Evolutionary conservation across 108 stramenopile species (phyloP), one percentile per base, ranked within the genome.

Genomic region (Asterionellopsis glacialis): DNA sequence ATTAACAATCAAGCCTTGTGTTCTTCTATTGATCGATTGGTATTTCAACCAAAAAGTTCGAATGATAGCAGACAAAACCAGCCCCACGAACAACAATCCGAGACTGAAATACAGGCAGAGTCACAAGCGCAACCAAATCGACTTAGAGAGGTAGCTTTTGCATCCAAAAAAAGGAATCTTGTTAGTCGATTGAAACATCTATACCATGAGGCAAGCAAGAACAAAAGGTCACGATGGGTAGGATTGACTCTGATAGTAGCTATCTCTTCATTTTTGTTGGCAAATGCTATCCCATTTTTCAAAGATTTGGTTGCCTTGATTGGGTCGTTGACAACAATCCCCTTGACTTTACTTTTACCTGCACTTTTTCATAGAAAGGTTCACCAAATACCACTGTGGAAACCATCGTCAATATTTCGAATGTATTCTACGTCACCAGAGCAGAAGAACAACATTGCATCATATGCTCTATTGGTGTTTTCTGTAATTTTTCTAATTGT

Each of bases 211-310:
- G 33, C 33, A 33, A 2, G 2, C 7, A 2, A 33, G 7, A 33
- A 7, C 7, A 33, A 33, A 33, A 33, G 33, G 33, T 33, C 33
- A 7, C 33, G 33, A 7, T 33, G 33, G 33, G 33, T 33, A 11
- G 33, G 55, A 12, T 52, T 86, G 16, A 83, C 85, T 19, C 59
- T 65, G 0, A 27, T 47, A 16, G 76, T 86, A 9, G 68, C 73
- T 6, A 1, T 70, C 0, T 57, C 73, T n/a, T 74, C 79, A 11
- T 82, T 75, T 50, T 27, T 83, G 14, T 75, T 86, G 2, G 79
- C 85, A 11, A 80, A 82, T 57, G 79, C 81, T 0, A 58, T 86
- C 43, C 85, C 85, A 18, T 82, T 86, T 53, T 86, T 86, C 76
- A 80, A 82, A 61, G 81, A 86, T 61, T 62, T 86, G 59, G 83